Conservation (phyloP, 495 filamentous ascomycete genomes). For the Penicillium diatomitis region DNA sequence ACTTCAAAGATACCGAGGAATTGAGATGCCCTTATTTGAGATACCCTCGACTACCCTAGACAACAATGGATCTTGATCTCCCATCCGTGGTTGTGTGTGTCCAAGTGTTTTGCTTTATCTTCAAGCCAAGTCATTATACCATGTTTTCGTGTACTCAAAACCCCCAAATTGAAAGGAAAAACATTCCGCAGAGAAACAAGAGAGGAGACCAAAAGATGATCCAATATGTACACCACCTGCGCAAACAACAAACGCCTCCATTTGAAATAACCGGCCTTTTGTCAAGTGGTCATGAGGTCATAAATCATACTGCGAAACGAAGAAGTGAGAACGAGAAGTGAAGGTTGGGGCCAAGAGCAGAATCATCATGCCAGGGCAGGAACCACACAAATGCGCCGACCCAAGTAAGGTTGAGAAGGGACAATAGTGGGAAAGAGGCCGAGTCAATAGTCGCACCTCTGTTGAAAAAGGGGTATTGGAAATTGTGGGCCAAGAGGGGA, state of each 20-base stretch:
- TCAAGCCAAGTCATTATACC: conserved; percentile 9
- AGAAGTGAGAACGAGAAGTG: not conserved
- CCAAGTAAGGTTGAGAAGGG: not conserved
- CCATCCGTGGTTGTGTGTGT: too few species aligned
- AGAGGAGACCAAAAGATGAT: not conserved
- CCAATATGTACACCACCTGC: conserved; percentile 1
- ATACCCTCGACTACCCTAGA: too few species aligned
- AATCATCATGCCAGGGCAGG: too few species aligned
- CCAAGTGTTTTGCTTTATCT: too few species aligned
- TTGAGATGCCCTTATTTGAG: too few species aligned
- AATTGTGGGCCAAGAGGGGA: not conserved
- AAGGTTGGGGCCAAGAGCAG: too few species aligned
- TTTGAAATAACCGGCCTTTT: not conserved
- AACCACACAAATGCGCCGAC: not conserved
- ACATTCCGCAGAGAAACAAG: not conserved
- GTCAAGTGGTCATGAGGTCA: conserved; percentile 9
- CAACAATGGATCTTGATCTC: too few species aligned
- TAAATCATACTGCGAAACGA: conserved; percentile 2
- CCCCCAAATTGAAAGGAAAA: conserved; percentile 4
- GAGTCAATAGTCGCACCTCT: not conserved
- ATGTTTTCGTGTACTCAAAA: conserved; percentile 4
- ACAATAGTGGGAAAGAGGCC: not conserved
- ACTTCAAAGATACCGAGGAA: too few species aligned
- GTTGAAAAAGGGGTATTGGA: not conserved
- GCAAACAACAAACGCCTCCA: too few species aligned